Evolutionary conservation across 1,284 basidiomycete species (phyloP).

Genomic region (Schizophyllum amplum): DNA sequence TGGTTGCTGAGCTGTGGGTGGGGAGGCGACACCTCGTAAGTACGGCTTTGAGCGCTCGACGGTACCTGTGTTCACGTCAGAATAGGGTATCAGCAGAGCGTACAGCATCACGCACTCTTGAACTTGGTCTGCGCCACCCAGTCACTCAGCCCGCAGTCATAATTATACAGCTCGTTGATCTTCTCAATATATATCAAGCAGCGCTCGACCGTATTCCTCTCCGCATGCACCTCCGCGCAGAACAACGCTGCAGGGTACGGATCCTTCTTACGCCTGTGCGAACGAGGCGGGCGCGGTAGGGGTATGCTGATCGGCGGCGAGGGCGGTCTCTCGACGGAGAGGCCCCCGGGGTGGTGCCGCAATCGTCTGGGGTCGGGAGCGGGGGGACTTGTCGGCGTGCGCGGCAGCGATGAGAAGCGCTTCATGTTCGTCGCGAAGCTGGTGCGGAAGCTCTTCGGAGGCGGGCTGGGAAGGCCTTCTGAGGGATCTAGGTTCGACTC

Average conservation of each 20-base stretch:
- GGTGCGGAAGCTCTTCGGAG: conserved; percentile 40
- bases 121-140: conserved; percentile 60
- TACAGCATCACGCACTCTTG: conserved; percentile 41
- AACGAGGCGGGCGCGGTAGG: conserved; percentile 17
- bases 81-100: background rate
- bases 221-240: conserved; percentile 57
- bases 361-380: background rate
- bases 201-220: conserved; percentile 62
- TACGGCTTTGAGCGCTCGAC: background rate
- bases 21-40: conserved; percentile 1
- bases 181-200: conserved; percentile 73
- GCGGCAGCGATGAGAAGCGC: conserved; percentile 52
- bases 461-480: conserved; percentile 30
- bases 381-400: conserved; percentile 30
- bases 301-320: background rate
- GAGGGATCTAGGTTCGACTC: conserved; percentile 7
- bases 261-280: conserved; percentile 28
- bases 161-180: conserved; percentile 73
- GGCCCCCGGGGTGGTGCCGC: too few relatives aligned
- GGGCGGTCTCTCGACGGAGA: background rate
- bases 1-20: background rate
- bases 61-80: background rate
- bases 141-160: conserved; percentile 72
- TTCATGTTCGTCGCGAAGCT: conserved; percentile 38
- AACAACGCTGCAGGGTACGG: conserved; percentile 68